Percentiles rank a stretch among this genome's conserved stretches.
Evolutionary conservation across 331 rosid genomes (phyloP).

Genomic region (Acacia concinna): DNA sequence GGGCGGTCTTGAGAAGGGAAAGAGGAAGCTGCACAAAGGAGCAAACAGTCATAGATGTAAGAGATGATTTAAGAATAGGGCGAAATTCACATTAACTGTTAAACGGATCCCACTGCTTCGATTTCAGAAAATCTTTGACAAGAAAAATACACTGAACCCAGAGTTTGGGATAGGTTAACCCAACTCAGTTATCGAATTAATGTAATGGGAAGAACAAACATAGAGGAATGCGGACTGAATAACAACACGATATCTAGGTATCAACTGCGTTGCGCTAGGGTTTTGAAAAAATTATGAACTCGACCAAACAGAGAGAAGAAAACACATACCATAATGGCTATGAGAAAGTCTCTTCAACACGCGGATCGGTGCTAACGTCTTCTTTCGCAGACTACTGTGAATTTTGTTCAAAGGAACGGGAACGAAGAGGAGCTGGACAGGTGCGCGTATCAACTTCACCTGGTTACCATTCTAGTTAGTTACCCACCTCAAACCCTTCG

Average conservation of each 20-base stretch:
- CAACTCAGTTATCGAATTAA: conserved; percentile 16
- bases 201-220: neutral
- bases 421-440: neutral
- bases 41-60: conserved; percentile 3
- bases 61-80: neutral
- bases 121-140: neutral
- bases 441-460: neutral
- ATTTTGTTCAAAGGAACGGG: neutral
- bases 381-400: neutral
- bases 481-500: neutral
- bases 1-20: conserved; percentile 95
- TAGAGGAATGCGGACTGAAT: neutral
- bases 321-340: conserved; percentile 19
- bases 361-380: neutral
- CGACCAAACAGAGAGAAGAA: neutral
- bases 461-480: neutral
- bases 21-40: conserved; percentile 76
- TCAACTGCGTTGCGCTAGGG: neutral
- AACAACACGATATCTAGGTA: conserved; percentile 26
- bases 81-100: conserved; percentile 5
- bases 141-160: neutral
- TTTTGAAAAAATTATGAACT: conserved; percentile 3
- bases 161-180: neutral
- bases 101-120: neutral
- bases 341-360: neutral